Conservation (phyloP, 305 asterid species). For the Fraxinus platypoda region DNA sequence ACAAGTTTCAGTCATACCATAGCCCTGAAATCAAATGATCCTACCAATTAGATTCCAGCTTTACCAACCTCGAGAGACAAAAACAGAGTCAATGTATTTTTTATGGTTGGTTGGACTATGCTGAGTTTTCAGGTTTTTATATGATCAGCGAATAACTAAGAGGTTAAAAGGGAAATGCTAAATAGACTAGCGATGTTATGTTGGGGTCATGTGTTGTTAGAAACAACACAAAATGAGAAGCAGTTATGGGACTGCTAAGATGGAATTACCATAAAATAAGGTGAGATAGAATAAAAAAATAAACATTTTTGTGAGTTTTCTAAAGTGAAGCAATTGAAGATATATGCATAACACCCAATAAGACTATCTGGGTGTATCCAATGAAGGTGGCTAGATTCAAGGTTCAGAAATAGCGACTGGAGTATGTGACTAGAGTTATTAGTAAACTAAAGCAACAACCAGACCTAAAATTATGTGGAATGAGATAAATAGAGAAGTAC, state of each 20-base stretch:
- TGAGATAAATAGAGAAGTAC: background rate
- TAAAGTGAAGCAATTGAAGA: background rate
- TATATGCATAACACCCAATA: background rate
- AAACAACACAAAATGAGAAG: background rate
- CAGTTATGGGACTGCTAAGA: background rate
- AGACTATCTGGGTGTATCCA: background rate
- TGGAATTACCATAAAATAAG: background rate
- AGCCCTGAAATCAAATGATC: constrained; percentile 60
- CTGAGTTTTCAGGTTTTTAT: background rate
- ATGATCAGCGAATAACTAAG: background rate
- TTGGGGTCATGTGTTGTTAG: background rate
- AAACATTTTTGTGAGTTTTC: background rate
- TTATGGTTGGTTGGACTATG: background rate
- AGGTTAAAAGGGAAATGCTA: background rate
- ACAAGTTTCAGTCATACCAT: constrained; percentile 96
- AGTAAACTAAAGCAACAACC: background rate
- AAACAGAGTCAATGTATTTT: background rate
- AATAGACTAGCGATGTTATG: background rate
- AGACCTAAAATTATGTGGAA: background rate
- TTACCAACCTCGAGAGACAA: constrained; percentile 10
- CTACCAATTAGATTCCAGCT: constrained; percentile 11
- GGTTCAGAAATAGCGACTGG: background rate
- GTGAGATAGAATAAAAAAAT: background rate
- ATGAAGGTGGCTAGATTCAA: background rate
- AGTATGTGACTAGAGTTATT: background rate